These are phyloP conservation scores for Triticum dicoccoides DNA, from an alignment of 176 grass and related monocot genomes.

Conservation along the genomic window DNA sequence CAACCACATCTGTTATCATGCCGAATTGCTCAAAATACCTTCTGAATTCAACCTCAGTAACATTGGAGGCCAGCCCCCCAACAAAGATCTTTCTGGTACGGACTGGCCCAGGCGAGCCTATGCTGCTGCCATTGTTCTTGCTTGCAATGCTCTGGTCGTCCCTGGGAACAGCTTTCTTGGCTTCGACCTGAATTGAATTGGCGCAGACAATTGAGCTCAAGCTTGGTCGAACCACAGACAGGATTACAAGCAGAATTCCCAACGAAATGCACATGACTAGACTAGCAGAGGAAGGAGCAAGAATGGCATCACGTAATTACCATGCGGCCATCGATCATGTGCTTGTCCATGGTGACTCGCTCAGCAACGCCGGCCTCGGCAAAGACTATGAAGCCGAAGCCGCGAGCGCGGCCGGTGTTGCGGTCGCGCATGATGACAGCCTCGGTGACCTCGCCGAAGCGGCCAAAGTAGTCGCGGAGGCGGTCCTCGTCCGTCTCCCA, in stretches of 20 bases:
- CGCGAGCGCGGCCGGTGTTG: conserved; percentile 85
- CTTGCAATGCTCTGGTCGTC: conserved; percentile 75
- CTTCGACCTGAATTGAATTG: conserved; percentile 65
- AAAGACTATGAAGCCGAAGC: conserved; percentile 93
- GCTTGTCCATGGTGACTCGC: conserved; percentile 80
- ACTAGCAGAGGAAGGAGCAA: not conserved
- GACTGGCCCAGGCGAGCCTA: conserved; percentile 61
- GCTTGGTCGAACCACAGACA: not conserved
- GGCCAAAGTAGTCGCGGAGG: conserved; percentile 78
- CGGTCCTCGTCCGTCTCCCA: conserved; percentile 97
- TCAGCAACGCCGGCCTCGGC: conserved; percentile 59
- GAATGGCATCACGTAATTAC: conserved; percentile 31
- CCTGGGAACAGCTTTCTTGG: conserved; percentile 91
- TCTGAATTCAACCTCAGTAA: conserved; percentile 85
- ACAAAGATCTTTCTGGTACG: conserved; percentile 97
- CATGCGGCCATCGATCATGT: conserved; percentile 96
- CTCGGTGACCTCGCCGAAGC: conserved; percentile 90
- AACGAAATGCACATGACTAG: conserved; percentile 28
- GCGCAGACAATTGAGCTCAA: conserved; percentile 14
- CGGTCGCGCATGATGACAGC: conserved; percentile 92
- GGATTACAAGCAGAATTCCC: conserved; percentile 26
- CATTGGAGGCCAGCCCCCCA: conserved; percentile 76
- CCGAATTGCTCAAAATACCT: conserved; percentile 96
- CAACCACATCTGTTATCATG: conserved; percentile 80
- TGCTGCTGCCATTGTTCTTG: conserved; percentile 63